Evolutionary conservation across 306 rosid genomes (phyloP).

Genomic region (Pterocarpus macrocarpus): DNA sequence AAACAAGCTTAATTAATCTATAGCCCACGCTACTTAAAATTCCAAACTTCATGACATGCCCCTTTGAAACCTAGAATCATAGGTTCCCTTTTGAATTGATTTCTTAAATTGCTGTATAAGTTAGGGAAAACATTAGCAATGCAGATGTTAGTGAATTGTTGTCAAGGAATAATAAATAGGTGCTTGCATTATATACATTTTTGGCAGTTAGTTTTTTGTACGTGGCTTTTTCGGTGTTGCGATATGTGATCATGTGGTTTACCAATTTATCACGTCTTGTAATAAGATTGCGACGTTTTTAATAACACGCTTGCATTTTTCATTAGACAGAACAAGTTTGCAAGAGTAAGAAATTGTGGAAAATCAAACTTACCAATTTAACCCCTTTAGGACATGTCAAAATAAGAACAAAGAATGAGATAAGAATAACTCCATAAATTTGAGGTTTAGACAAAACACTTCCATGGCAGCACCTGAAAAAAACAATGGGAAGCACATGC

Average conservation of each 20-base stretch:
- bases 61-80: not conserved
- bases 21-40: constrained; percentile 3
- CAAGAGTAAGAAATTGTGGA: not conserved
- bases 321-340: not conserved
- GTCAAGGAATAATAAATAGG: not conserved
- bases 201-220: not conserved
- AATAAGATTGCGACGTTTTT: constrained; percentile 3
- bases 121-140: not conserved
- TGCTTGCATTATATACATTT: not conserved
- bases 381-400: not conserved
- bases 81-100: not conserved
- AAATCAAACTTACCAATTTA: constrained; percentile 13
- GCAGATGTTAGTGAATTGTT: constrained; percentile 17
- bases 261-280: constrained; percentile 12
- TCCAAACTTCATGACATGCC: constrained; percentile 1
- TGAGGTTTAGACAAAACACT: constrained; percentile 26
- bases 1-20: constrained; percentile 18
- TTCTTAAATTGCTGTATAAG: constrained; percentile 13
- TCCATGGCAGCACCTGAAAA: constrained; percentile 24
- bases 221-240: not conserved
- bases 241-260: not conserved
- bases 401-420: not conserved
- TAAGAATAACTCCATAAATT: not conserved
- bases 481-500: constrained; percentile 11
- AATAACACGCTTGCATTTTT: constrained; percentile 12